A percentile compares a stretch with the other conserved stretches of the same genome.
These are phyloP conservation scores for Trichoderma orchidacearum DNA, from an alignment of 495 filamentous ascomycete genomes.

Conservation along the genomic window DNA sequence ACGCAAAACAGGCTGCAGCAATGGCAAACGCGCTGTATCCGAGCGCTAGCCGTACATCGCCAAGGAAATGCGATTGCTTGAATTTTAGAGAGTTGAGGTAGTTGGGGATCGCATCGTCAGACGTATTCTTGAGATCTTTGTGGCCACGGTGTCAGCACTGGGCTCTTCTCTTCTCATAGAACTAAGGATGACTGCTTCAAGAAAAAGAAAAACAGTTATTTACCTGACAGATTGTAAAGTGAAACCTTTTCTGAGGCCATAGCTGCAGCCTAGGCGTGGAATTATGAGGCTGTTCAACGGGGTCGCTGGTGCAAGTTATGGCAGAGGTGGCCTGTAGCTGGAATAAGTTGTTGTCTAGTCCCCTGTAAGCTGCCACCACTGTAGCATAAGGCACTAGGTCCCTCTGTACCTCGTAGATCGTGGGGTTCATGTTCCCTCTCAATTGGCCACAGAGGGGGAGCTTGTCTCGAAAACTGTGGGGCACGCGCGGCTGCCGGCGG, in stretches of 20 bases:
- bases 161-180: too few species aligned
- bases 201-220: too few species aligned
- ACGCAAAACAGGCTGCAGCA: constrained; percentile 69
- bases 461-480: not conserved
- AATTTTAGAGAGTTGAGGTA: constrained; percentile 80
- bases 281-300: not conserved
- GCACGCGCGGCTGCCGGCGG: not conserved
- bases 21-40: constrained; percentile 76
- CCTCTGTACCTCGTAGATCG: too few species aligned
- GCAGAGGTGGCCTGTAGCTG: not conserved
- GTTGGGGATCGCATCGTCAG: constrained; percentile 85
- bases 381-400: too few species aligned
- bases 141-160: not conserved
- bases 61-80: constrained; percentile 62
- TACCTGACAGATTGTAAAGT: constrained; percentile 57
- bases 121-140: constrained; percentile 87
- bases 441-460: not conserved
- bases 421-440: not conserved
- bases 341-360: not conserved
- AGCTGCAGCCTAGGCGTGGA: not conserved
- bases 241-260: constrained; percentile 43
- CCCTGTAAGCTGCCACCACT: too few species aligned
- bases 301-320: not conserved
- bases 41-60: constrained; percentile 67
- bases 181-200: too few species aligned